Conservation (phyloP, 1,139 yeast genomes). For the Sugiyamaella japonica region DNA sequence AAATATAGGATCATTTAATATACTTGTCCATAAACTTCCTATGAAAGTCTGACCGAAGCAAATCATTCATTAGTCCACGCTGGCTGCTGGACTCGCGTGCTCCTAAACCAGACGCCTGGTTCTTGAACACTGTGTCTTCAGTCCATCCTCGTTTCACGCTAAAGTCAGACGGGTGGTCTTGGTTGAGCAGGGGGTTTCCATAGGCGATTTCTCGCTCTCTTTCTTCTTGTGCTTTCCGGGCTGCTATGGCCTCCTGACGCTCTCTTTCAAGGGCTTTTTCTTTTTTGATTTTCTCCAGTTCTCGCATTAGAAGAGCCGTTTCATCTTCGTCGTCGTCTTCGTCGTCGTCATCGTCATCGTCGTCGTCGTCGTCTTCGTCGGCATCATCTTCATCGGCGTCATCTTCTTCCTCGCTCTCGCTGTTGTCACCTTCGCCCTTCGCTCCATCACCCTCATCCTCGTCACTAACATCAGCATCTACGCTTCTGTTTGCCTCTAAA, state of each 20-base stretch:
- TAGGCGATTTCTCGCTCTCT: constrained; percentile 39
- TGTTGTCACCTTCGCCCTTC: constrained; percentile 32
- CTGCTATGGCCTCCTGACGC: constrained; percentile 36
- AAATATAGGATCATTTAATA: constrained; percentile 40
- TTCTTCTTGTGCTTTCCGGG: constrained; percentile 38
- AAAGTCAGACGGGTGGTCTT: constrained; percentile 23
- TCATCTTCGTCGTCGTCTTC: constrained; percentile 35
- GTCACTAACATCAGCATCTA: constrained; percentile 24
- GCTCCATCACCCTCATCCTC: constrained; percentile 21
- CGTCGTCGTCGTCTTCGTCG: constrained; percentile 32
- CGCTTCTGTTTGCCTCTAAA: constrained; percentile 29
- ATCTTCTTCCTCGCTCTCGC: constrained; percentile 31
- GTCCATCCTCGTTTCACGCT: constrained; percentile 46
- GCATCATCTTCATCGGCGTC: constrained; percentile 32
- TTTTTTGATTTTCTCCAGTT: constrained; percentile 53
- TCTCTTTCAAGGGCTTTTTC: constrained; percentile 45
- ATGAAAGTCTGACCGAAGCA: constrained; percentile 69
- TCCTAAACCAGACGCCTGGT: constrained; percentile 39
- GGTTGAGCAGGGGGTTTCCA: constrained; percentile 50
- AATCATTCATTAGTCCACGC: constrained; percentile 59
- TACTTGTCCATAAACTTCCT: constrained; percentile 67
- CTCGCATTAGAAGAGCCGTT: constrained; percentile 48
- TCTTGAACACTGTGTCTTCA: constrained; percentile 50
- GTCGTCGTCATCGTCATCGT: constrained; percentile 32
- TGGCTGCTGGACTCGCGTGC: constrained; percentile 28